Conservation (phyloP, 352 stramenopile genomes). For the Globisporangium apiculatum region DNA sequence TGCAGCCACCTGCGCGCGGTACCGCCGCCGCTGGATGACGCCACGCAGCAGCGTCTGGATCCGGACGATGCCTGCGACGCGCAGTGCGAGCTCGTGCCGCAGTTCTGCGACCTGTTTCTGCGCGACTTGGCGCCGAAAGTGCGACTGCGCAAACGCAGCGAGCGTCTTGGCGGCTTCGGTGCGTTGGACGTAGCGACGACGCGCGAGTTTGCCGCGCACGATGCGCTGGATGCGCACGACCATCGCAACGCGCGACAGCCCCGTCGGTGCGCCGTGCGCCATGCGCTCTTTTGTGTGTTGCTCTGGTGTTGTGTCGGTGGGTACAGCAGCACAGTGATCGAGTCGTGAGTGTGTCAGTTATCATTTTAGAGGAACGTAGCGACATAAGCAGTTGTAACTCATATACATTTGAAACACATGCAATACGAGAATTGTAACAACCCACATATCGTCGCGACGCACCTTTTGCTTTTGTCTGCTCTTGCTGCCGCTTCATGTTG, state of each 20-base stretch:
- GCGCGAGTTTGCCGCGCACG: constrained; percentile 31
- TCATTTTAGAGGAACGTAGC: too few species aligned
- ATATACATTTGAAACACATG: too few species aligned
- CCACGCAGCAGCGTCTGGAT: constrained; percentile 39
- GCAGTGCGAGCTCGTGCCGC: constrained; percentile 17
- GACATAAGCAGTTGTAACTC: too few species aligned
- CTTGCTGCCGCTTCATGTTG: constrained; percentile 11
- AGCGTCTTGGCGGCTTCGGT: constrained; percentile 20
- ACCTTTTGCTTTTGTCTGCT: constrained; percentile 13
- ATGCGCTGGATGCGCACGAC: constrained; percentile 33
- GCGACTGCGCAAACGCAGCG: constrained; percentile 25
- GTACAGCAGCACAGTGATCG: background rate
- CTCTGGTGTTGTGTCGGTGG: background rate
- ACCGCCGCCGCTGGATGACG: constrained; percentile 24
- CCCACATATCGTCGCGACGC: background rate
- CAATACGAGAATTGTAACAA: too few species aligned
- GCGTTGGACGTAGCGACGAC: constrained; percentile 20
- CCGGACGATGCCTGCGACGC: constrained; percentile 19
- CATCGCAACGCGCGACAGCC: constrained; percentile 33
- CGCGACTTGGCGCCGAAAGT: constrained; percentile 26
- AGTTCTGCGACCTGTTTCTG: constrained; percentile 19
- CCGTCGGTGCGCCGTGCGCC: constrained; percentile 6
- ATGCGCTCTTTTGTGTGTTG: constrained; percentile 15
- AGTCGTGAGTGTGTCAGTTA: too few species aligned
- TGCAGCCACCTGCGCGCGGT: constrained; percentile 20